phyloP scores from a whole-genome alignment of 1,284 basidiomycete species.

The Sporisorium scitamineum region DNA sequence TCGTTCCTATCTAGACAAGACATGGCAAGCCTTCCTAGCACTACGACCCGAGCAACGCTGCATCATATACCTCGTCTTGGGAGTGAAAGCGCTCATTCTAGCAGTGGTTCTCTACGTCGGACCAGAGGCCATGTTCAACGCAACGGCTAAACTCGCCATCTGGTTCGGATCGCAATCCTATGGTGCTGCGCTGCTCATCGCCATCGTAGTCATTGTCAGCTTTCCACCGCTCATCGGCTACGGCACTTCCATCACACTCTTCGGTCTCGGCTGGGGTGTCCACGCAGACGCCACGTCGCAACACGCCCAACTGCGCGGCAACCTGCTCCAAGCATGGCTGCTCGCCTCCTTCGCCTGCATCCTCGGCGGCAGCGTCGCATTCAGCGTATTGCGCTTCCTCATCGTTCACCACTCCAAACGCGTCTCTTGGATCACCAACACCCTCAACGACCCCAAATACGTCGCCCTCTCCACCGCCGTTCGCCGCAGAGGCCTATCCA shows the following conservation, averaged over 20 bases:
- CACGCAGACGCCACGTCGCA: constrained; percentile 16
- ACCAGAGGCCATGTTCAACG: constrained; percentile 45
- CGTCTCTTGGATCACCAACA: constrained; percentile 19
- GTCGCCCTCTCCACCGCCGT: constrained; percentile 61
- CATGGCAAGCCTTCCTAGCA: constrained; percentile 20
- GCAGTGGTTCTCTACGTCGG: constrained; percentile 32
- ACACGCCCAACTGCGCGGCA: constrained; percentile 16
- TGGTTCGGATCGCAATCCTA: constrained; percentile 43
- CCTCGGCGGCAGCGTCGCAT: constrained; percentile 52
- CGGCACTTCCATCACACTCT: constrained; percentile 59
- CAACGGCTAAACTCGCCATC: constrained; percentile 41
- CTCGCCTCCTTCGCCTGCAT: constrained; percentile 58
- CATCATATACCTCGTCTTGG: constrained; percentile 31
- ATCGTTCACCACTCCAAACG: constrained; percentile 32
- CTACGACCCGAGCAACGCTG: constrained; percentile 33
- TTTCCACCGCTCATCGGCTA: constrained; percentile 66
- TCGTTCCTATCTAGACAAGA: constrained; percentile 21
- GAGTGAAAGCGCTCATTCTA: constrained; percentile 24
- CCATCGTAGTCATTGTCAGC: constrained; percentile 39
- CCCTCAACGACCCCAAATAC: constrained; percentile 52
- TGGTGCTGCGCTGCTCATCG: constrained; percentile 42
- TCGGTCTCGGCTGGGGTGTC: constrained; percentile 60
- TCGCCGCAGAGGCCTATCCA: constrained; percentile 41
- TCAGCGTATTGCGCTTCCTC: constrained; percentile 43
- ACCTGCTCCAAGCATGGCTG: constrained; percentile 51